Conservation (phyloP, 2,329 filamentous ascomycete genomes). For the Didymella segeticola region DNA sequence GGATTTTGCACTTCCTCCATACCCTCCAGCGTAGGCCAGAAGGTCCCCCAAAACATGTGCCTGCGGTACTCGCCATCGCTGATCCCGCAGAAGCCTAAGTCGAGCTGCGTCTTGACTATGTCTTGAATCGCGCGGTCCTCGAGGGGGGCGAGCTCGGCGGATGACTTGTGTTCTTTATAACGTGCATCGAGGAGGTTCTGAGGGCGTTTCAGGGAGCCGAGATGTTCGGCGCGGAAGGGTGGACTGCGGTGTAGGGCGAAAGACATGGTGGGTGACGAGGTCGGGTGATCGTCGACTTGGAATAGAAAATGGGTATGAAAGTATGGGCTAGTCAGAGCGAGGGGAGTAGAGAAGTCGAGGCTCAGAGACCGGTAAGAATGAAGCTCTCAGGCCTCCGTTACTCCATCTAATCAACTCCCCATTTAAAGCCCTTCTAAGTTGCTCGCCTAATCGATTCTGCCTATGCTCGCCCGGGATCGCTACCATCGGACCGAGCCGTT, state of each 20-base stretch:
- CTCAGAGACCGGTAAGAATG: neutral
- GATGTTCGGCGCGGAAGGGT: constrained; percentile 73
- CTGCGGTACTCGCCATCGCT: constrained; percentile 71
- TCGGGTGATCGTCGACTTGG: neutral
- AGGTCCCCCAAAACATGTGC: constrained; percentile 62
- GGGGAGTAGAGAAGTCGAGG: neutral
- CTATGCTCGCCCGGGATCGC: neutral
- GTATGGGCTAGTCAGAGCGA: too few species aligned
- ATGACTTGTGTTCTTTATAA: constrained; percentile 60
- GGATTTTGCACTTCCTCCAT: constrained; percentile 59
- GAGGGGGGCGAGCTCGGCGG: constrained; percentile 63
- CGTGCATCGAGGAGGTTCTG: constrained; percentile 64
- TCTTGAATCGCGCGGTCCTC: constrained; percentile 70
- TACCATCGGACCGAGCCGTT: constrained; percentile 7
- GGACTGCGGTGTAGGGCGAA: constrained; percentile 48
- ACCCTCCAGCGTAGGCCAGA: constrained; percentile 59
- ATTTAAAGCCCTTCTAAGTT: neutral
- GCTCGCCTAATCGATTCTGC: neutral
- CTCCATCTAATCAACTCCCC: neutral
- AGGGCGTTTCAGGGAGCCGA: constrained; percentile 73
- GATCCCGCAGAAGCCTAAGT: constrained; percentile 66
- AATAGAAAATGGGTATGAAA: neutral
- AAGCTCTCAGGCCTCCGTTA: neutral
- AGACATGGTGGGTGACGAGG: constrained; percentile 16
- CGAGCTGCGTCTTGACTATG: constrained; percentile 67